These are phyloP conservation scores for Cyberlindnera bimundalis DNA, from an alignment of 805 yeast genomes.

Conservation along the genomic window DNA sequence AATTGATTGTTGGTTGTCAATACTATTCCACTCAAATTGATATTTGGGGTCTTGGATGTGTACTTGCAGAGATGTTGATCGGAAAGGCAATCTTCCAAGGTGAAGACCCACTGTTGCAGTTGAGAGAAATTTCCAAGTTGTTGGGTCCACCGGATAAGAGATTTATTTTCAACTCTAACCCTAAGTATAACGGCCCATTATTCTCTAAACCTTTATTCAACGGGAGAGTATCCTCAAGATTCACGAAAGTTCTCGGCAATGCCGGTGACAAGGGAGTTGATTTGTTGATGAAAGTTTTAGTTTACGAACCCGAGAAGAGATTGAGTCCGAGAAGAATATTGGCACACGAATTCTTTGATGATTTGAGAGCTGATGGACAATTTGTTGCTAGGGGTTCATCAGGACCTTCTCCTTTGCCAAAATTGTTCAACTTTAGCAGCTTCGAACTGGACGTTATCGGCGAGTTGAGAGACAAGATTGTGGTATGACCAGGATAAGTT, in stretches of 20 bases:
- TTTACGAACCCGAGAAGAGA: conserved; percentile 86
- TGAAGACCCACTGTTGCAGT: conserved; percentile 79
- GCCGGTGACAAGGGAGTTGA: conserved; percentile 88
- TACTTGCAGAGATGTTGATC: conserved; percentile 87
- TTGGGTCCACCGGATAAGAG: conserved; percentile 83
- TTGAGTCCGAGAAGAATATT: conserved; percentile 77
- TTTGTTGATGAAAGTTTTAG: conserved; percentile 73
- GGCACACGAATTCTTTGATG: conserved; percentile 88
- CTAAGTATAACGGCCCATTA: conserved; percentile 72
- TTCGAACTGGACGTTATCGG: conserved; percentile 55
- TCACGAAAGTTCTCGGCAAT: conserved; percentile 64
- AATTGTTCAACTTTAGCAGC: conserved; percentile 66
- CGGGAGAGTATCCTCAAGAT: conserved; percentile 52
- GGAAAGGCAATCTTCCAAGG: conserved; percentile 97
- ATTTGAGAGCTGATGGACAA: conserved; percentile 56
- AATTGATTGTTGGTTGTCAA: conserved; percentile 86
- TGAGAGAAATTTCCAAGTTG: conserved; percentile 84
- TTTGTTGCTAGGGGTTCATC: conserved; percentile 55
- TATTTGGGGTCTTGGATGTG: conserved; percentile 98
- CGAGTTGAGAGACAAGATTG: conserved; percentile 24
- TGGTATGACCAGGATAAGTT: conserved; percentile 3
- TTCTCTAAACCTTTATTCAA: conserved; percentile 61
- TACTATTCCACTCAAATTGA: conserved; percentile 88
- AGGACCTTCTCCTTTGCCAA: conserved; percentile 40
- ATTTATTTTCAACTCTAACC: conserved; percentile 70